Evolutionary conservation across 495 filamentous ascomycete species (phyloP).

Genomic region (Lophiotrema nucula): DNA sequence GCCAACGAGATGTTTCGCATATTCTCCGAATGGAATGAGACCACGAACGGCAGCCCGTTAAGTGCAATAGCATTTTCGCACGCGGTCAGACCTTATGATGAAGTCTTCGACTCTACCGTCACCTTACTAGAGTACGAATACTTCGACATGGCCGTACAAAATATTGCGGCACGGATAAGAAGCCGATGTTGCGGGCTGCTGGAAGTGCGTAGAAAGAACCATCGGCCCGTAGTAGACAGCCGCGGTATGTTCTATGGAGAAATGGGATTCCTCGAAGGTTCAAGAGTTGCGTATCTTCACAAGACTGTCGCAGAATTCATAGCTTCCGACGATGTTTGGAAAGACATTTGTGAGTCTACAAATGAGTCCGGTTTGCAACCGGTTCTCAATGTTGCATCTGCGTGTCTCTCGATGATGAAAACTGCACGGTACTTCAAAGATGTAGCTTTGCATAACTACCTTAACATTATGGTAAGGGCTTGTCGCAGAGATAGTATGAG

Average conservation of each 20-base stretch:
- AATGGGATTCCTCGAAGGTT: not conserved
- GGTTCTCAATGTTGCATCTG: not conserved
- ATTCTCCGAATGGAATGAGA: not conserved
- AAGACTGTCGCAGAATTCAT: conserved; percentile 4
- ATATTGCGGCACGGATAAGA: not conserved
- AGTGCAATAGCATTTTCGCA: not conserved
- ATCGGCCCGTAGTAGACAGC: not conserved
- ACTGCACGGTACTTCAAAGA: not conserved
- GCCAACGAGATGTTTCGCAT: conserved; percentile 2
- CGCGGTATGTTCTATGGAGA: not conserved
- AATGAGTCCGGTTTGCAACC: not conserved
- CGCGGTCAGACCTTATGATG: not conserved
- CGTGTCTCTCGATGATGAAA: not conserved
- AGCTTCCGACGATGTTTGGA: not conserved
- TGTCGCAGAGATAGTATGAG: no score
- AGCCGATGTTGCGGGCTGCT: conserved; percentile 6
- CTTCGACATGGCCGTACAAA: not conserved
- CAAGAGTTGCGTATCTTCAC: not conserved
- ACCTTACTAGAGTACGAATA: no score
- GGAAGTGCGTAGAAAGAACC: not conserved
- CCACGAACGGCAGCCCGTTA: not conserved
- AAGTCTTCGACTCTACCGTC: not conserved
- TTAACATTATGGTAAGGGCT: no score
- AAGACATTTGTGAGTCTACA: not conserved
- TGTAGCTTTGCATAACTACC: no score